Evolutionary conservation across 2,329 filamentous ascomycete genomes (phyloP), one percentile per base, ranked within the genome.

Genomic region (Gliomastix tumulicola): DNA sequence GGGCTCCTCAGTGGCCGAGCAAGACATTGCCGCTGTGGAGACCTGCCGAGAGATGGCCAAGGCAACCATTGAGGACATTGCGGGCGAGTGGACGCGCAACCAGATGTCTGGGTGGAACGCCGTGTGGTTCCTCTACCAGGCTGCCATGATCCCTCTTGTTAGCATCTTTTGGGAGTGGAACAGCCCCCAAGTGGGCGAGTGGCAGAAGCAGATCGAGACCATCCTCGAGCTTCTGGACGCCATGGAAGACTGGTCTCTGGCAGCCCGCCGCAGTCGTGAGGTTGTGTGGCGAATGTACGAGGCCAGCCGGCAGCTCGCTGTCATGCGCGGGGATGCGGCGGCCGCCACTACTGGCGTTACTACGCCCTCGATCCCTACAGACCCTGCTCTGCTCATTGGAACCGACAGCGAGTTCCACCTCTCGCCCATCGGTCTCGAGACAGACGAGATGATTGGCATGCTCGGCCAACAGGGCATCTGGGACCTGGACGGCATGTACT

Each of bases 21-120:
- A 86, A 41, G 84, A 89, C 45, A 70, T 81, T 35, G 67, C 74
- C 1, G 79, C 82, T 5, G 75, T 88, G 22, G 73, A 78, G 41
- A 77, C 76, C 21, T 88, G 84, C 54, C 73, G 82, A 15, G 71
- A 78, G 35, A 70, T 88, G 2, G 83, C 84, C 8, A 76, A 76
- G 42, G 72, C 79, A 44, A 81, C 81, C 0, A 85, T 89, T 43
- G 73, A 80, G 40, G 82, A 88, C 41, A 86, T 89, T 43, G 71
- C 78, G 10, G 65, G 69, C 17, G 82, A 84, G 43, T 87, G 82
- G 63, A 74, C 75, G 32, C 74, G 78, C 32, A 84, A 86, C 51
- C 77, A 88, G 51, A 84, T 89, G 62, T 78, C 77, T 1, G 84
- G 84, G 8, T 89, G 84, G 84, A 86, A 87, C 53, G 84, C 81